Conservation (phyloP, 169 alveolate genomes). For the Plasmodium knowlesi region DNA sequence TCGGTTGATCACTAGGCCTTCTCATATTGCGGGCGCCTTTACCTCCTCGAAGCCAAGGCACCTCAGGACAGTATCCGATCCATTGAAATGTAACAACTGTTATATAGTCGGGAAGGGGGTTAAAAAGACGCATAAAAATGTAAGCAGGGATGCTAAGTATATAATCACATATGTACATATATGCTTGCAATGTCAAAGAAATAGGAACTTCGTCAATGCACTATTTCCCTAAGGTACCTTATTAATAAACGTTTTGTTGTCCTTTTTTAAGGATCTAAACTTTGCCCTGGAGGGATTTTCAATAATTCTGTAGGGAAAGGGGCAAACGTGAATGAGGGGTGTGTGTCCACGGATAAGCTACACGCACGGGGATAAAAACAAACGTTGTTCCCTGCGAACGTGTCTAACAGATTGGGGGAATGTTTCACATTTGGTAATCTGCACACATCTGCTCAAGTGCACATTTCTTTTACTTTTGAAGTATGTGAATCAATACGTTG, state of each 20-base stretch:
- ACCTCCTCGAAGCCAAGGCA: slow-evolving; percentile 64
- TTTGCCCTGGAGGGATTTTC: slow-evolving; percentile 72
- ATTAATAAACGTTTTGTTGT: slow-evolving; percentile 61
- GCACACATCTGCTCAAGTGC: background rate
- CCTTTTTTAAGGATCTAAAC: slow-evolving; percentile 64
- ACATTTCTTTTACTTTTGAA: slow-evolving; percentile 51
- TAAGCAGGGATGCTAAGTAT: background rate
- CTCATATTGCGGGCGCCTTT: background rate
- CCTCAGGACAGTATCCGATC: slow-evolving; percentile 31
- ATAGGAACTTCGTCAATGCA: background rate
- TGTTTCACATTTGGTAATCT: background rate
- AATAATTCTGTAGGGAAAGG: slow-evolving; percentile 22
- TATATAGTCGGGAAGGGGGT: background rate
- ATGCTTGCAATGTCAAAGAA: background rate
- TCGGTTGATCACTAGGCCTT: background rate
- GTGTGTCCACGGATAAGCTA: background rate
- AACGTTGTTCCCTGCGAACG: background rate
- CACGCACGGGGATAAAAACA: background rate
- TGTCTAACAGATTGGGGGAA: background rate
- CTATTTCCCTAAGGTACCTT: slow-evolving; percentile 20
- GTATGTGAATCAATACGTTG: slow-evolving; percentile 52
- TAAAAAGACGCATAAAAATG: background rate
- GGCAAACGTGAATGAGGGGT: background rate
- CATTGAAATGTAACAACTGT: slow-evolving; percentile 34
- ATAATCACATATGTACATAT: background rate